These are phyloP conservation scores for Omphalea diandra DNA, from an alignment of 441 rosid species.

Conservation along the genomic window DNA sequence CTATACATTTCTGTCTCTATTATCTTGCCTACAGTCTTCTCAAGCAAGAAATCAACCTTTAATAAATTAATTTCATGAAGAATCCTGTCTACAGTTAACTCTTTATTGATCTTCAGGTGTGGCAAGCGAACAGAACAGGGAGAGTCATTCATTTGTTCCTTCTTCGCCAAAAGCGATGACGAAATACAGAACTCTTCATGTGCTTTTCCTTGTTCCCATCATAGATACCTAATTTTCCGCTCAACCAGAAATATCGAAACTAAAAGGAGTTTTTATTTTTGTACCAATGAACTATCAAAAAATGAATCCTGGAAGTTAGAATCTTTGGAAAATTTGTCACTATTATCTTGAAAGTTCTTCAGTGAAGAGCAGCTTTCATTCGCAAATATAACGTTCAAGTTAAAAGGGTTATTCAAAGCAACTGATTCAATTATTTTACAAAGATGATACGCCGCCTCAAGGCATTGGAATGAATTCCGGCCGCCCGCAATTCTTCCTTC, in stretches of 20 bases:
- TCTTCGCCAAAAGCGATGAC: conserved; percentile 61
- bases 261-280: conserved; percentile 60
- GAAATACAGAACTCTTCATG: conserved; percentile 64
- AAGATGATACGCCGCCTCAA: conserved; percentile 89
- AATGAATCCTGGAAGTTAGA: conserved; percentile 29
- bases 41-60: conserved; percentile 73
- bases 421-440: conserved; percentile 92
- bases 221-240: conserved; percentile 78
- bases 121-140: conserved; percentile 49
- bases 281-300: conserved; percentile 31
- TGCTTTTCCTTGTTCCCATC: conserved; percentile 86
- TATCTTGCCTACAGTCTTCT: conserved; percentile 68
- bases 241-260: conserved; percentile 92
- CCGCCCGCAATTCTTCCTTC: too few species aligned
- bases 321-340: conserved; percentile 28
- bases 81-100: conserved; percentile 61
- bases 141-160: conserved; percentile 39
- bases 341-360: conserved; percentile 39
- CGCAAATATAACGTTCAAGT: conserved; percentile 35
- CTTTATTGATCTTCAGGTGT: conserved; percentile 66
- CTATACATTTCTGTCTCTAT: conserved; percentile 71
- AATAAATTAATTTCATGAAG: conserved; percentile 78
- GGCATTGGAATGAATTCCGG: conserved; percentile 55
- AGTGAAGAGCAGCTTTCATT: conserved; percentile 37
- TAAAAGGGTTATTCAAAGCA: conserved; percentile 60